Conservation (phyloP, 2,329 filamentous ascomycete genomes). For the Pseudogymnoascus sp. region DNA sequence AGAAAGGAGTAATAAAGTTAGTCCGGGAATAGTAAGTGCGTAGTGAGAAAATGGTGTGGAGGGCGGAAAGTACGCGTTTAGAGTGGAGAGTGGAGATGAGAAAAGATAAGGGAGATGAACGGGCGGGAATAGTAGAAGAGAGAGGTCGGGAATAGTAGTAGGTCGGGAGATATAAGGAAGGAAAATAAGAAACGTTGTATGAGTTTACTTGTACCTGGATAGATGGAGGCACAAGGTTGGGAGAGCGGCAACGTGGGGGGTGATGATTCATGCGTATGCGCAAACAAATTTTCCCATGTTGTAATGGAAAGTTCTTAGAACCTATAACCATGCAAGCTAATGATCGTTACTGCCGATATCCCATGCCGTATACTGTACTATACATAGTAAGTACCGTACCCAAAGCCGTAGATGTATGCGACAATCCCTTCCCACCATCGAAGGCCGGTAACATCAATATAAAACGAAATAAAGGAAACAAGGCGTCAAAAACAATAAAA, state of each 20-base stretch:
- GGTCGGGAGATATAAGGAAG: not conserved
- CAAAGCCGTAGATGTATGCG: not conserved
- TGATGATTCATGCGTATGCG: not conserved
- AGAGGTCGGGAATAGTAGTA: not conserved
- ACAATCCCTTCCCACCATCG: not conserved
- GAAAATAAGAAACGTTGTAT: not conserved
- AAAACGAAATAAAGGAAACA: not conserved
- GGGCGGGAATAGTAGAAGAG: not conserved
- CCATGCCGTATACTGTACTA: not conserved
- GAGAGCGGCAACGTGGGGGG: not conserved
- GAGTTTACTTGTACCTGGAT: not conserved
- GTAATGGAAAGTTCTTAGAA: not conserved
- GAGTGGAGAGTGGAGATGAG: constrained; percentile 6
- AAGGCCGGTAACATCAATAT: not conserved
- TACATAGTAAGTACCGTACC: not conserved
- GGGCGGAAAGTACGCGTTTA: not conserved
- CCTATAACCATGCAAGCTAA: not conserved
- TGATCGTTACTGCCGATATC: not conserved
- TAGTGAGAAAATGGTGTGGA: not conserved
- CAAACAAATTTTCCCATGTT: not conserved
- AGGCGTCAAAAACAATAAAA: not conserved
- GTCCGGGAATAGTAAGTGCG: not conserved
- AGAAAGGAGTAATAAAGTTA: not conserved
- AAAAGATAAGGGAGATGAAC: constrained; percentile 1
- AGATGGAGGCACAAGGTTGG: not conserved